A percentile compares a stretch with the other conserved stretches of the same genome.
Evolutionary conservation across 371 early-diverging fungal genomes (phyloP).

Genomic region (Mucor lusitanicus): DNA sequence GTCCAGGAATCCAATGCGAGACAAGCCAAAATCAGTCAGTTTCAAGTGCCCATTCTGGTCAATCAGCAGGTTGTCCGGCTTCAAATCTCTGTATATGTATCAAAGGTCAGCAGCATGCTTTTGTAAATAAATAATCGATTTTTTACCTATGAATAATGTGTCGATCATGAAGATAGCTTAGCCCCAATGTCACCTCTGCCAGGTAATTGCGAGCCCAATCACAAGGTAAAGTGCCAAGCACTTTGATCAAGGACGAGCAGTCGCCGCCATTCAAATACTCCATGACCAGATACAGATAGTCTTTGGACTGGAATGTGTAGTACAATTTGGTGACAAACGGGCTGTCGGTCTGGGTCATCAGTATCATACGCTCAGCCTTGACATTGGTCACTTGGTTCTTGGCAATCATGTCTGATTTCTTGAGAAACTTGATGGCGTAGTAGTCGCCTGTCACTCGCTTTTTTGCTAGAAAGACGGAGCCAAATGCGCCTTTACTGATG

Average conservation of each 20-base stretch:
- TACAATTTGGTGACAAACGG: conserved; percentile 94
- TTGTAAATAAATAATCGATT: not conserved
- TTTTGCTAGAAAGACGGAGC: conserved; percentile 86
- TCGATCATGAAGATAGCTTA: conserved; percentile 89
- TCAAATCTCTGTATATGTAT: conserved; percentile 67
- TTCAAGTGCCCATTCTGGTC: conserved; percentile 91
- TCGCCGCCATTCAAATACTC: conserved; percentile 98
- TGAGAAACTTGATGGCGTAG: conserved; percentile 88
- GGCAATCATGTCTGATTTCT: conserved; percentile 89
- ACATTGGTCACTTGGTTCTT: conserved; percentile 93
- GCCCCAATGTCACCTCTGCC: conserved; percentile 91
- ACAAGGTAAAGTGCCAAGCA: conserved; percentile 83
- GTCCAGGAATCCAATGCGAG: conserved; percentile 84
- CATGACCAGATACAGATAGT: conserved; percentile 92
- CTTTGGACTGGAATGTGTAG: conserved; percentile 91
- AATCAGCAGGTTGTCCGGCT: conserved; percentile 91
- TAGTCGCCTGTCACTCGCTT: conserved; percentile 85
- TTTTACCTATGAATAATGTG: conserved; percentile 83
- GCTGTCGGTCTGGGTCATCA: conserved; percentile 83
- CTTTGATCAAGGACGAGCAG: conserved; percentile 89
- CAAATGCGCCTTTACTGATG: conserved; percentile 91
- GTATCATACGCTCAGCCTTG: conserved; percentile 85
- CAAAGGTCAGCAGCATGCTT: not conserved
- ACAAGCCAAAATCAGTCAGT: conserved; percentile 94
- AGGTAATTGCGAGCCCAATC: conserved; percentile 92